Conservation (phyloP, 106 monocot genomes). For the Allium cepa region DNA sequence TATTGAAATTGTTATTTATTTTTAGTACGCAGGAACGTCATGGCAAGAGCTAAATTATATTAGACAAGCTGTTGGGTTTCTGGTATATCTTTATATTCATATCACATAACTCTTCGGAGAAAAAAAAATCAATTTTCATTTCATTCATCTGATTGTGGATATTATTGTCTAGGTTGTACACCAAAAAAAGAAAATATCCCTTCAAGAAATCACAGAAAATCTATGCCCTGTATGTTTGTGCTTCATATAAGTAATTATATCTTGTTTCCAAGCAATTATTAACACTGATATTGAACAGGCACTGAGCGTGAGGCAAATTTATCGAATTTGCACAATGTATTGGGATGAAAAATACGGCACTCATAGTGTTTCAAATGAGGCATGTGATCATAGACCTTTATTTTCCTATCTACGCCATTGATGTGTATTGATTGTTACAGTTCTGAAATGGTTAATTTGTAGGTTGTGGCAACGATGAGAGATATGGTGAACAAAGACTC, state of each 20-base stretch:
- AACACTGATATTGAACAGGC: constrained; percentile 29
- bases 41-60: constrained; percentile 89
- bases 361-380: constrained; percentile 86
- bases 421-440: not conserved
- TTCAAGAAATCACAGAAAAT: constrained; percentile 77
- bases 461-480: constrained; percentile 85
- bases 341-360: constrained; percentile 97
- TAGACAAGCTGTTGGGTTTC: constrained; percentile 85
- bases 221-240: constrained; percentile 71
- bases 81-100: constrained; percentile 31
- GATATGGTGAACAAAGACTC: constrained; percentile 75
- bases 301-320: constrained; percentile 83
- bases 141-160: no score
- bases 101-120: no score
- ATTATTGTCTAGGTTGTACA: constrained; percentile 60
- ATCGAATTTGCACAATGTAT: constrained; percentile 92
- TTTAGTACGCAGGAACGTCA: constrained; percentile 80
- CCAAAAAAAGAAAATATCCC: constrained; percentile 84
- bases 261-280: no score
- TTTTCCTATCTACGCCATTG: not conserved
- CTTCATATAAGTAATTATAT: not conserved
- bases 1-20: constrained; percentile 11
- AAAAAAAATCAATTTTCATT: no score
- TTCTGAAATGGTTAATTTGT: not conserved
- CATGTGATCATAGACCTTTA: constrained; percentile 11